These are phyloP conservation scores for Fabrea salina DNA, from an alignment of 169 alveolate genomes.

Conservation along the genomic window DNA sequence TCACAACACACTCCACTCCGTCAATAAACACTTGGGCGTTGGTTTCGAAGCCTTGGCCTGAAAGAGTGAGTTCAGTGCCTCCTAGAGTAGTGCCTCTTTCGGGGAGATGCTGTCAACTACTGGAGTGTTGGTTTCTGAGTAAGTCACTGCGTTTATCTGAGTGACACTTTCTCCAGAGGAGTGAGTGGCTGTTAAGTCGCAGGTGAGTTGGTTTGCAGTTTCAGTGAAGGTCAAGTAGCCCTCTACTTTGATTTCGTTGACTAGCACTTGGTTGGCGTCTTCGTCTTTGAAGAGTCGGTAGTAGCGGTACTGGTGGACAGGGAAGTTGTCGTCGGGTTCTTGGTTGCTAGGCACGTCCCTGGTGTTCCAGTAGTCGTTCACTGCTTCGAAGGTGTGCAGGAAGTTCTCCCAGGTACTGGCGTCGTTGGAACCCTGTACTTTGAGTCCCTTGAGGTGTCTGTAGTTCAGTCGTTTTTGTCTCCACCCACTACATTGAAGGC, in stretches of 20 bases:
- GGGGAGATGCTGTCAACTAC: conserved; percentile 36
- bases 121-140: conserved; percentile 37
- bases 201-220: background rate
- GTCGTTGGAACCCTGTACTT: conserved; percentile 12
- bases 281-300: background rate
- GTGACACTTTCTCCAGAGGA: background rate
- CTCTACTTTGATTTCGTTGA: background rate
- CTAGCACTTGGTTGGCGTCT: background rate
- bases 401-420: background rate
- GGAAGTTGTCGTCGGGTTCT: background rate
- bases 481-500: background rate
- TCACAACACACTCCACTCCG: conserved; percentile 54
- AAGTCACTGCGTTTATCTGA: conserved; percentile 17
- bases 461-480: background rate
- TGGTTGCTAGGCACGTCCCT: background rate
- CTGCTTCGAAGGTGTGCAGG: background rate
- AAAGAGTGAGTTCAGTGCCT: conserved; percentile 47
- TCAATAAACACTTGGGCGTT: conserved; percentile 44
- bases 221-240: background rate
- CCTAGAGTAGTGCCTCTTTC: conserved; percentile 52
- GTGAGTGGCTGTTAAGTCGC: background rate
- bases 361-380: background rate
- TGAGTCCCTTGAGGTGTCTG: background rate
- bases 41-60: conserved; percentile 34
- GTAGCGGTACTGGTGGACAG: conserved; percentile 13